These are phyloP conservation scores for Periconia digitata DNA, from an alignment of 2,329 filamentous ascomycete species.

Conservation along the genomic window DNA sequence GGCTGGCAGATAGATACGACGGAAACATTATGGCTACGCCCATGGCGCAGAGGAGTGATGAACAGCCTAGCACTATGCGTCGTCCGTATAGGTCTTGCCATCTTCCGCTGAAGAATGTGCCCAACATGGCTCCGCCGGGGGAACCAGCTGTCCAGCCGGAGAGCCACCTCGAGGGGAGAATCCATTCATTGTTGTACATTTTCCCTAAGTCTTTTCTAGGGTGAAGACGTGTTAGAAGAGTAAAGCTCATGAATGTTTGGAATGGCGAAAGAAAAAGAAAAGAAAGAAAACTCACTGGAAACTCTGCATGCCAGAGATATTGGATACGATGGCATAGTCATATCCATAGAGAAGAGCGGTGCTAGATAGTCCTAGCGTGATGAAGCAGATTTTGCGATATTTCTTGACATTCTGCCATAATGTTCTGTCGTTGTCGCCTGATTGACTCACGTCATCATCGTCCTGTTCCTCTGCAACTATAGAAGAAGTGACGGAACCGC, in stretches of 20 bases:
- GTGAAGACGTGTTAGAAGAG: neutral
- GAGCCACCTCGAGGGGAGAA: constrained; percentile 31
- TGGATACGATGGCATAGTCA: constrained; percentile 34
- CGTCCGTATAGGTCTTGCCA: constrained; percentile 30
- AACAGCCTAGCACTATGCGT: constrained; percentile 21
- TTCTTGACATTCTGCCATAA: constrained; percentile 36
- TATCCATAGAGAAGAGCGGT: constrained; percentile 34
- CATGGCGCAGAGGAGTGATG: constrained; percentile 28
- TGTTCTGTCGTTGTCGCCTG: constrained; percentile 21
- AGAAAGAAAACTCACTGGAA: constrained; percentile 26
- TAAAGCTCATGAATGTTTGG: neutral
- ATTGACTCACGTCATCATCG: neutral
- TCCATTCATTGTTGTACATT: constrained; percentile 26
- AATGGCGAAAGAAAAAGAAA: neutral
- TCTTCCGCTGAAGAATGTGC: constrained; percentile 29
- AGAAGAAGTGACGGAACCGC: neutral
- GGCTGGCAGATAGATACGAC: constrained; percentile 26
- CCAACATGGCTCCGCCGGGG: constrained; percentile 29
- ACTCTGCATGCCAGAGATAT: constrained; percentile 29
- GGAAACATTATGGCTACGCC: constrained; percentile 33
- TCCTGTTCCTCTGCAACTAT: no score
- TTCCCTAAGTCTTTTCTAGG: constrained; percentile 28
- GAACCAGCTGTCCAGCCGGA: constrained; percentile 30
- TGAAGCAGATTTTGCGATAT: constrained; percentile 28
- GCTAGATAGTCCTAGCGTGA: constrained; percentile 27